phyloP scores from a whole-genome alignment of 108 stramenopile species.

The Nitzschia palea region DNA sequence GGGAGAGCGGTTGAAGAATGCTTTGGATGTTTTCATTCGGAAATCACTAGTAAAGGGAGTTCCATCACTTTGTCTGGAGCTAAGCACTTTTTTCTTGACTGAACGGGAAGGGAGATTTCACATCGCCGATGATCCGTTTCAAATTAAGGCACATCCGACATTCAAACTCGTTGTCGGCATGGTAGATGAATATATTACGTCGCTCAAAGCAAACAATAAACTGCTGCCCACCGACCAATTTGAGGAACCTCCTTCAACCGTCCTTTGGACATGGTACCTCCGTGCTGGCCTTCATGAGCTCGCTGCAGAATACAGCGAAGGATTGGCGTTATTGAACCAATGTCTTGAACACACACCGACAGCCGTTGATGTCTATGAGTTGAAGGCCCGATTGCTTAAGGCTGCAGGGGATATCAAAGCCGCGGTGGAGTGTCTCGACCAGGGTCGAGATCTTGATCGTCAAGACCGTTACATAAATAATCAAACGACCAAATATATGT shows the following conservation, averaged over 20 bases:
- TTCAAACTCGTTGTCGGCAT: slow-evolving; percentile 61
- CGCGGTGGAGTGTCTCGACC: slow-evolving; percentile 88
- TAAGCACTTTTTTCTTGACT: slow-evolving; percentile 65
- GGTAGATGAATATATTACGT: slow-evolving; percentile 62
- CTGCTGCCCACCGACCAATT: slow-evolving; percentile 44
- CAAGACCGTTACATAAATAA: slow-evolving; percentile 99
- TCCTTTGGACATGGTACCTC: slow-evolving; percentile 89
- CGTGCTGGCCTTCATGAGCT: slow-evolving; percentile 79
- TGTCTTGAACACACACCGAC: slow-evolving; percentile 92
- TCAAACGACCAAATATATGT: slow-evolving; percentile 94
- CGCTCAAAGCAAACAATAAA: slow-evolving; percentile 44
- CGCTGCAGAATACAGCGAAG: slow-evolving; percentile 75
- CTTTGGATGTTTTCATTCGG: slow-evolving; percentile 70
- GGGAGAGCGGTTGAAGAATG: slow-evolving; percentile 55
- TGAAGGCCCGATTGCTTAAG: slow-evolving; percentile 89
- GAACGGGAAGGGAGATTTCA: slow-evolving; percentile 36
- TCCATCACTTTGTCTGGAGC: slow-evolving; percentile 85
- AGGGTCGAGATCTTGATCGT: slow-evolving; percentile 88
- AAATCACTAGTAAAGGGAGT: slow-evolving; percentile 79
- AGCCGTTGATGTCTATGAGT: slow-evolving; percentile 86
- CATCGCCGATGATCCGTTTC: slow-evolving; percentile 71
- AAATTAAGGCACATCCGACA: slow-evolving; percentile 59
- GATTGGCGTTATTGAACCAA: slow-evolving; percentile 75
- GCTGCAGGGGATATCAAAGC: slow-evolving; percentile 74
- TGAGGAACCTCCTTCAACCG: slow-evolving; percentile 66